Conservation (phyloP, 2,329 filamentous ascomycete genomes). For the Bipolaris oryzae region DNA sequence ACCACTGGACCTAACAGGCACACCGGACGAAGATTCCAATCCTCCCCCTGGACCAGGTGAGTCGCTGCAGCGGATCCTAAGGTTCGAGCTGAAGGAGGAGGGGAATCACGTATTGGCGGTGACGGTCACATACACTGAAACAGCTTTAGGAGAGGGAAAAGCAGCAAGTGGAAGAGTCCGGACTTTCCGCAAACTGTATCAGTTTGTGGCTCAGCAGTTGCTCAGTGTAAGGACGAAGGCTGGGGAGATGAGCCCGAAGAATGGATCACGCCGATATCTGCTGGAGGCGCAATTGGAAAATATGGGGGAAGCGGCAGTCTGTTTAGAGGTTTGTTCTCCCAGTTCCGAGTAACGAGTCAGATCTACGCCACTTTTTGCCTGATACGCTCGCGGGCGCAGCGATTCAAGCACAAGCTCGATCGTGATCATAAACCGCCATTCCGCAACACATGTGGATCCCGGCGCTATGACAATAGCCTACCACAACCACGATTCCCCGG, state of each 20-base stretch:
- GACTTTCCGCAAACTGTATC: constrained; percentile 93
- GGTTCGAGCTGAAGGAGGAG: constrained; percentile 90
- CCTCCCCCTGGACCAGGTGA: constrained; percentile 61
- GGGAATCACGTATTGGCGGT: constrained; percentile 92
- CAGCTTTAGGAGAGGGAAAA: constrained; percentile 59
- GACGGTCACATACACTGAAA: constrained; percentile 93
- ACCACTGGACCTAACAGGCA: constrained; percentile 61
- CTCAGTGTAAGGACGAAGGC: constrained; percentile 91
- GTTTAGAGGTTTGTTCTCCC: constrained; percentile 66
- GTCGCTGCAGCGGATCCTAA: constrained; percentile 80
- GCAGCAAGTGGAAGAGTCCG: constrained; percentile 68
- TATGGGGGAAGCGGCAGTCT: constrained; percentile 80
- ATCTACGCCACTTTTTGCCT: constrained; percentile 3
- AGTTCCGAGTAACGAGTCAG: constrained; percentile 14
- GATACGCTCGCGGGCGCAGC: background rate
- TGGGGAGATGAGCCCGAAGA: constrained; percentile 62
- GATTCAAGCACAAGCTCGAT: constrained; percentile 16
- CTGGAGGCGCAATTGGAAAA: constrained; percentile 97
- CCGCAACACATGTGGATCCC: constrained; percentile 19
- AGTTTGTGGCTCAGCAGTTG: constrained; percentile 91
- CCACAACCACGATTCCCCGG: constrained; percentile 14
- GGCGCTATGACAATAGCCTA: constrained; percentile 17
- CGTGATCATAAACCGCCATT: constrained; percentile 15
- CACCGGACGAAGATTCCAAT: constrained; percentile 49
- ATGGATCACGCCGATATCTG: constrained; percentile 64